phyloP scores from a whole-genome alignment of 1,284 basidiomycete genomes.

The Pseudozyma thailandica region DNA sequence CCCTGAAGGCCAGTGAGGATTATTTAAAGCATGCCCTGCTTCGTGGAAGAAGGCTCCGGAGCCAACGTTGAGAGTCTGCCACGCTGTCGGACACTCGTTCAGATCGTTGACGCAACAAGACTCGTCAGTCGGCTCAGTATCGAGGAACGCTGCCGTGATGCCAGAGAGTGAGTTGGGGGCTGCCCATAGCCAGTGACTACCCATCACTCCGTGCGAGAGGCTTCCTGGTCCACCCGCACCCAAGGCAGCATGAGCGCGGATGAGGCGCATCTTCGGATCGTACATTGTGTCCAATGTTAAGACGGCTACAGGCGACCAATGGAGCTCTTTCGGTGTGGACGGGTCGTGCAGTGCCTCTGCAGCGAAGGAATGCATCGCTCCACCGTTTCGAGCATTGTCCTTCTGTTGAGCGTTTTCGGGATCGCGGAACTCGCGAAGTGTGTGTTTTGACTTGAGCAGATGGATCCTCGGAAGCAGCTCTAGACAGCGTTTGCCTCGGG shows the following conservation, averaged over 20 bases:
- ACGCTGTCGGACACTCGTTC: slow-evolving; percentile 38
- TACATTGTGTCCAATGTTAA: slow-evolving; percentile 47
- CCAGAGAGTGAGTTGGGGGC: slow-evolving; percentile 32
- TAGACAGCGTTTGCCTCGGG: slow-evolving; percentile 6
- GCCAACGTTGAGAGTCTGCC: slow-evolving; percentile 55
- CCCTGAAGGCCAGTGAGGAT: slow-evolving; percentile 48
- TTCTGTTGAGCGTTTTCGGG: slow-evolving; percentile 53
- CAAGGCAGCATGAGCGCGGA: slow-evolving; percentile 51
- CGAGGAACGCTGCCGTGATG: slow-evolving; percentile 40
- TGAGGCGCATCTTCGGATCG: slow-evolving; percentile 37
- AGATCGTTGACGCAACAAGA: slow-evolving; percentile 49
- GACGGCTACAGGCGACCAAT: slow-evolving; percentile 42
- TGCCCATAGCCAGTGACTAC: slow-evolving; percentile 54
- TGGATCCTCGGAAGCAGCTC: slow-evolving; percentile 40
- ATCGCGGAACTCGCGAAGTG: slow-evolving; percentile 44
- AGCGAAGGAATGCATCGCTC: slow-evolving; percentile 47
- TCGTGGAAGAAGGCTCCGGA: slow-evolving; percentile 53
- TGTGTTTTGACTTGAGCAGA: slow-evolving; percentile 35
- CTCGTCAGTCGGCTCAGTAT: slow-evolving; percentile 44
- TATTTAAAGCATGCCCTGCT: slow-evolving; percentile 46
- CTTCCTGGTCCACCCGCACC: slow-evolving; percentile 36
- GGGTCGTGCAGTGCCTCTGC: slow-evolving; percentile 35
- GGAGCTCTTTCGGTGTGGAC: slow-evolving; percentile 21
- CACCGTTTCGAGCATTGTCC: slow-evolving; percentile 34
- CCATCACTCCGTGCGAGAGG: slow-evolving; percentile 48